Evolutionary conservation across 345 rosid genomes (phyloP), one percentile per base, ranked within the genome.

Genomic region (Murraya koenigii): DNA sequence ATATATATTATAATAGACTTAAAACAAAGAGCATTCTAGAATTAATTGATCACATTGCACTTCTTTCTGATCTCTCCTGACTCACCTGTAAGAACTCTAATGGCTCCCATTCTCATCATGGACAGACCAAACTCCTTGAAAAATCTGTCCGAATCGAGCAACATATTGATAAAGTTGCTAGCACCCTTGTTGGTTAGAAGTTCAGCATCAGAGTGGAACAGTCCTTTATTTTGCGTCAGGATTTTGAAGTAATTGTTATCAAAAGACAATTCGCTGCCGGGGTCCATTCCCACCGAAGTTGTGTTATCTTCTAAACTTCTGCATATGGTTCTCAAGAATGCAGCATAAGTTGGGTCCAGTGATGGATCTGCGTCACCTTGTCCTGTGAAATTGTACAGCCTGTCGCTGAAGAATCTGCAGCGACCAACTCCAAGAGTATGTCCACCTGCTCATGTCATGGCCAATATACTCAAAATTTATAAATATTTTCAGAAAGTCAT

Each of bases 301-400:
- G 72, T 32, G 64, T 38, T 60, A 60, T 69, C 78, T 30, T 64
- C 36, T 60, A 44, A 74, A 81, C 55, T 69, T 28, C 9, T 47
- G 55, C 82, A 84, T 8, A 69, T 66, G 60, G 80, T 71, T 72
- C 71, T 83, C 41, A 83, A 63, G 69, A 74, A 67, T 10, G 69
- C 69, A 47, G 81, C 86, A 55, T 84, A 84, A 5, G 70, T 55
- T 2, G 82, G 25, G 80, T 84, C 35, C 28, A 84, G 77, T 30
- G 84, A 71, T 35, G 85, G 85, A 69, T 84, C 87, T 7, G 76
- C 75, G 41, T 71, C 83, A 0, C 84, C 82, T 8, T 78, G 81
- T 39, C 90, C 90, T 17, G 84, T 78, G 85, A 83, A 85, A 83
- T 85, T 79, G 85, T 81, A 85, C 23, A 86, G 81, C 66, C 88